A percentile compares a stretch with the other conserved stretches of the same genome.
phyloP scores from a whole-genome alignment of 192 early-diverging fungal species.

The Backusella circina region DNA sequence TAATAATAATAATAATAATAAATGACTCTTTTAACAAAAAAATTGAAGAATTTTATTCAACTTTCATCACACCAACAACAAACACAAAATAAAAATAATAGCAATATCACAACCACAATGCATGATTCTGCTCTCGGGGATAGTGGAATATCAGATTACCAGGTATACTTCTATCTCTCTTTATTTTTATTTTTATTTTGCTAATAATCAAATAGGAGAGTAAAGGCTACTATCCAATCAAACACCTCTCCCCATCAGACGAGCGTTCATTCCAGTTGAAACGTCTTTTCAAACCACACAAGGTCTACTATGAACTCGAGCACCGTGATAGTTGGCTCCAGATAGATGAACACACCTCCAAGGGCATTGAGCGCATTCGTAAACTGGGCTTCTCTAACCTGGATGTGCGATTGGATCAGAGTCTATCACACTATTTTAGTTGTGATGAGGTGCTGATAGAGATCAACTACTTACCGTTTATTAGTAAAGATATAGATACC shows the following conservation, averaged over 20 bases:
- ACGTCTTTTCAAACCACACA: neutral
- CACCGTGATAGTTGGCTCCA: neutral
- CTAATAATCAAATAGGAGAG: neutral
- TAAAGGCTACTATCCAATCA: neutral
- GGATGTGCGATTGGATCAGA: neutral
- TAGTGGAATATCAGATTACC: neutral
- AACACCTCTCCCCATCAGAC: neutral
- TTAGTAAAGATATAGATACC: neutral
- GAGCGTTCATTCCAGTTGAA: neutral
- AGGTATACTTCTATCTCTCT: neutral
- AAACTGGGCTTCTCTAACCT: neutral
- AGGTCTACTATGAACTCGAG: neutral
- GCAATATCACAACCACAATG: neutral
- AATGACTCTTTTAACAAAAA: neutral
- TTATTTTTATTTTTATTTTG: neutral
- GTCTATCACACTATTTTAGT: neutral
- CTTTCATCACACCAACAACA: neutral
- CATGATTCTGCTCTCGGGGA: slow-evolving; percentile 1
- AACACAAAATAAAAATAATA: neutral
- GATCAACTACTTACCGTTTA: neutral
- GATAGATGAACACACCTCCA: neutral
- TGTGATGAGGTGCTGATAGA: neutral
- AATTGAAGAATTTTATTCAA: neutral
- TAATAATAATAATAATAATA: neutral
- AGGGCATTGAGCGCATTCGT: neutral